phyloP scores from a whole-genome alignment of 2,329 filamentous ascomycete genomes.

The Neofusicoccum ribis region DNA sequence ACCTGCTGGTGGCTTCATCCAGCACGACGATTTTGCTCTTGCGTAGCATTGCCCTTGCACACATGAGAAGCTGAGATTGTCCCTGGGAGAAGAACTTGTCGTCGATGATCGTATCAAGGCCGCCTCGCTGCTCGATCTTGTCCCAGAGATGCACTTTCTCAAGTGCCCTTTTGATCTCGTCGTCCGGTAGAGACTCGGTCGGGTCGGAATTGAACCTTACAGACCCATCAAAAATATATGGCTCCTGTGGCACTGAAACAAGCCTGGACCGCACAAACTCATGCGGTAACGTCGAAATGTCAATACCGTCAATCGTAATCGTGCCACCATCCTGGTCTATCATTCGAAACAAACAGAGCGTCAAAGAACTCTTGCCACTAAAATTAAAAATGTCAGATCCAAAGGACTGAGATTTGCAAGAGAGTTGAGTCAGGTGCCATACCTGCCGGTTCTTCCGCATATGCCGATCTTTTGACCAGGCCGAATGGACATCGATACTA shows the following conservation, averaged over 20 bases:
- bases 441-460: constrained; percentile 56
- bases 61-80: constrained; percentile 64
- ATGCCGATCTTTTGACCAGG: constrained; percentile 53
- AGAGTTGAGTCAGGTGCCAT: constrained; percentile 18
- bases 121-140: constrained; percentile 36
- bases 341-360: constrained; percentile 52
- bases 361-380: constrained; percentile 54
- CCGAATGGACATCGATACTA: constrained; percentile 49
- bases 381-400: constrained; percentile 25
- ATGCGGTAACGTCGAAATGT: constrained; percentile 47
- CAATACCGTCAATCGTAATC: constrained; percentile 50
- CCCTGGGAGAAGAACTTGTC: constrained; percentile 39
- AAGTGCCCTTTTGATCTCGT: constrained; percentile 45
- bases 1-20: constrained; percentile 38
- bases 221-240: constrained; percentile 50
- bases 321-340: constrained; percentile 45
- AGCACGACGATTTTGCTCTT: constrained; percentile 31
- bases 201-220: constrained; percentile 54
- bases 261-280: constrained; percentile 49
- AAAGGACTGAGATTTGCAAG: background rate
- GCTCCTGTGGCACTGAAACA: constrained; percentile 53
- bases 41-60: constrained; percentile 59
- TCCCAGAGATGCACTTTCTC: constrained; percentile 49
- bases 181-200: constrained; percentile 35
- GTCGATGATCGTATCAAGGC: constrained; percentile 15